A percentile compares a stretch with the other conserved stretches of the same genome.
phyloP scores from a whole-genome alignment of 2,329 filamentous ascomycete genomes.

The Pseudopyrenochaeta lycopersici region DNA sequence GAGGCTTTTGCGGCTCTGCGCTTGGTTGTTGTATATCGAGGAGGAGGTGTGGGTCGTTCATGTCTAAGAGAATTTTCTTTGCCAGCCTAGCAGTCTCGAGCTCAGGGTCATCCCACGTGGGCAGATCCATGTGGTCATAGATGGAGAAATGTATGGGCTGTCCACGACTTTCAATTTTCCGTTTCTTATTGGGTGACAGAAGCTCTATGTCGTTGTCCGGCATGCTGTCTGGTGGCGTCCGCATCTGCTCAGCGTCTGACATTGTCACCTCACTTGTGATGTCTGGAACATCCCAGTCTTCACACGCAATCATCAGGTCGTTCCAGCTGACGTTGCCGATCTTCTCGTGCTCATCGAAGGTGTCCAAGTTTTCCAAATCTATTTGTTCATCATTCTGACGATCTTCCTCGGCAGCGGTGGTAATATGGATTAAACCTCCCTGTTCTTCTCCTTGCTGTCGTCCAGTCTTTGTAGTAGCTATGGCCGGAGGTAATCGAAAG shows the following conservation, averaged over 20 bases:
- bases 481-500: conserved; percentile 75
- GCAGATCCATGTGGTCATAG: conserved; percentile 53
- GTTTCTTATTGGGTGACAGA: conserved; percentile 66
- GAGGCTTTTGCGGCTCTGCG: conserved; percentile 67
- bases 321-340: conserved; percentile 79
- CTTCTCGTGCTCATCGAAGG: conserved; percentile 67
- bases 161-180: conserved; percentile 58
- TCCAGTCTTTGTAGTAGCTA: conserved; percentile 56
- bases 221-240: conserved; percentile 35
- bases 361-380: conserved; percentile 60
- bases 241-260: conserved; percentile 39
- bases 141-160: conserved; percentile 42
- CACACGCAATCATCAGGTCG: conserved; percentile 85
- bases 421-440: conserved; percentile 62
- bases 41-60: conserved; percentile 87
- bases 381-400: conserved; percentile 54
- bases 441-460: conserved; percentile 61
- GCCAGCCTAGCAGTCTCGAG: conserved; percentile 75
- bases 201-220: conserved; percentile 40
- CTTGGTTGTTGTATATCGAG: conserved; percentile 78
- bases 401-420: conserved; percentile 54
- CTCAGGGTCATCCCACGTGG: conserved; percentile 83
- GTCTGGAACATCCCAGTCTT: conserved; percentile 78
- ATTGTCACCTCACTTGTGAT: conserved; percentile 32
- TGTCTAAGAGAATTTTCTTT: conserved; percentile 82